phyloP scores from a whole-genome alignment of 2,329 filamentous ascomycete genomes.

The Curvularia hawaiiensis region DNA sequence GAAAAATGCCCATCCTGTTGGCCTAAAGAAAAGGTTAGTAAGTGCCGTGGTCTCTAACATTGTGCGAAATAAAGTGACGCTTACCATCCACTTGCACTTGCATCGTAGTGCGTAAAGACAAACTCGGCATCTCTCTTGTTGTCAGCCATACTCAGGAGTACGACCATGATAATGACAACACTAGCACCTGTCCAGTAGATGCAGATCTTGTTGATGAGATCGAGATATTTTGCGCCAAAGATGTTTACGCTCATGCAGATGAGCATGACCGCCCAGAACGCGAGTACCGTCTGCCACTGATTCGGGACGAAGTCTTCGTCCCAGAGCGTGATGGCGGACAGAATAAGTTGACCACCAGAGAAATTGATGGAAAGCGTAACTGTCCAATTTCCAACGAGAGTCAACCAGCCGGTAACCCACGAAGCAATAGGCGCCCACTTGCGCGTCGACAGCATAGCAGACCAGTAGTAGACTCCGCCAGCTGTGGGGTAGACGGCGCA shows the following conservation, averaged over 20 bases:
- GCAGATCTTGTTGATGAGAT: constrained; percentile 73
- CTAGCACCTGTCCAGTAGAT: constrained; percentile 73
- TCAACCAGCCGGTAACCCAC: constrained; percentile 74
- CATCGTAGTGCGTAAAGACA: constrained; percentile 72
- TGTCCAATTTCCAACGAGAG: constrained; percentile 76
- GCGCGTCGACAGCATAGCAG: constrained; percentile 68
- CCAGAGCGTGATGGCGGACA: constrained; percentile 72
- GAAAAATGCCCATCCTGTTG: constrained; percentile 73
- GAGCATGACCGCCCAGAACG: constrained; percentile 74
- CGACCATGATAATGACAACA: constrained; percentile 71
- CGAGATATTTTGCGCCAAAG: constrained; percentile 66
- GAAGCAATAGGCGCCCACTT: constrained; percentile 70
- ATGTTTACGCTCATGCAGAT: constrained; percentile 69
- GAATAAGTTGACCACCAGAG: constrained; percentile 65
- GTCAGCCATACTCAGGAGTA: constrained; percentile 65
- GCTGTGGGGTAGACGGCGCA: constrained; percentile 77
- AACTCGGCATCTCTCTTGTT: constrained; percentile 63
- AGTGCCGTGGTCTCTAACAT: not conserved
- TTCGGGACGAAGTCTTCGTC: constrained; percentile 71
- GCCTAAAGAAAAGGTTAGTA: constrained; percentile 47
- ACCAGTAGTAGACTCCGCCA: constrained; percentile 75
- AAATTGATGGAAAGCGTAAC: constrained; percentile 70
- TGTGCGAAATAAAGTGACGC: constrained; percentile 15
- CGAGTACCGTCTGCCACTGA: constrained; percentile 71
- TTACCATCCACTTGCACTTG: constrained; percentile 66